Percentiles rank a stretch among this genome's conserved stretches.
phyloP scores from a whole-genome alignment of 1,284 basidiomycete species.

The Trametes sp. region DNA sequence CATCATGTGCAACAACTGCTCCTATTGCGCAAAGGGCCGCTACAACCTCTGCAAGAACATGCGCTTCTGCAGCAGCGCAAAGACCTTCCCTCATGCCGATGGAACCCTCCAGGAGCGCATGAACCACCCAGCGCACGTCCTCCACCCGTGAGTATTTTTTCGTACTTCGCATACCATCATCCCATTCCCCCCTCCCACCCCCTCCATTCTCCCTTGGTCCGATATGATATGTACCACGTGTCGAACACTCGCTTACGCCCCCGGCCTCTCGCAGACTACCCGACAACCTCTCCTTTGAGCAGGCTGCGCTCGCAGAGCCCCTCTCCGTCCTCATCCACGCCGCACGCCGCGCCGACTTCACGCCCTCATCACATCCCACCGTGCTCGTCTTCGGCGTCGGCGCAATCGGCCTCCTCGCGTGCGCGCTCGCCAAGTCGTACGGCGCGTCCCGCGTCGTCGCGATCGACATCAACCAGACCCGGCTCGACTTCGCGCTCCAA shows the following conservation, averaged over 20 bases:
- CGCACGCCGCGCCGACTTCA: slow-evolving; percentile 71
- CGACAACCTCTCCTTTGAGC: slow-evolving; percentile 75
- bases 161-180: neutral
- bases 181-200: slow-evolving; percentile 23
- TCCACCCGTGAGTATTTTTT: slow-evolving; percentile 78
- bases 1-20: slow-evolving; percentile 82
- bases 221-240: slow-evolving; percentile 26
- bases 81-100: slow-evolving; percentile 93
- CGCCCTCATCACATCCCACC: slow-evolving; percentile 47
- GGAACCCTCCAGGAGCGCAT: slow-evolving; percentile 90
- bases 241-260: slow-evolving; percentile 23
- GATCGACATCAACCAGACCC: slow-evolving; percentile 85
- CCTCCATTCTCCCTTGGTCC: slow-evolving; percentile 11
- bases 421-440: slow-evolving; percentile 75
- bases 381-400: slow-evolving; percentile 93
- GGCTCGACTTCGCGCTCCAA: slow-evolving; percentile 78
- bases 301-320: slow-evolving; percentile 90
- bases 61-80: slow-evolving; percentile 90
- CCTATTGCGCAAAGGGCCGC: slow-evolving; percentile 74
- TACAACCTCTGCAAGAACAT: slow-evolving; percentile 94
- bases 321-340: slow-evolving; percentile 91
- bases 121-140: slow-evolving; percentile 86
- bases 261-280: slow-evolving; percentile 65
- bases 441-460: slow-evolving; percentile 79
- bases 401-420: slow-evolving; percentile 90